Evolutionary conservation across 257 asterid species (phyloP).

Genomic region (Eucommia ulmoides): DNA sequence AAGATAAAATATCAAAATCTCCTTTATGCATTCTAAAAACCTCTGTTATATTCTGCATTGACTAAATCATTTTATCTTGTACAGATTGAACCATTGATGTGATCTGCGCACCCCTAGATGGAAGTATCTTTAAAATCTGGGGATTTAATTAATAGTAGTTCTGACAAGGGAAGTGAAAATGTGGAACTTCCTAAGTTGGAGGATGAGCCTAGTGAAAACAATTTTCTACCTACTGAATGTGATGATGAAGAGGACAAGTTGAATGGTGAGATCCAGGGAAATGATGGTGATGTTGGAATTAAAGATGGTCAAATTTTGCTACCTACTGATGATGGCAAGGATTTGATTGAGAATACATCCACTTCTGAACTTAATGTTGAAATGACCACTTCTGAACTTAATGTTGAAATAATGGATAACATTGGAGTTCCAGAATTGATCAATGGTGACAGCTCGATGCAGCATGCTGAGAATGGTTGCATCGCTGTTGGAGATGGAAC

Average conservation of each 20-base stretch:
- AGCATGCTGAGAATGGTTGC: constrained; percentile 27
- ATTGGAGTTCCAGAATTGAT: constrained; percentile 21
- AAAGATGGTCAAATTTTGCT: constrained; percentile 28
- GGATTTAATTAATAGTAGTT: constrained; percentile 30
- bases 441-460: constrained; percentile 11
- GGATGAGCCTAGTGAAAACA: constrained; percentile 17
- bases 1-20: no score
- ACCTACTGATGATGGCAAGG: constrained; percentile 25
- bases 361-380: no score
- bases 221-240: constrained; percentile 17
- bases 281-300: constrained; percentile 12
- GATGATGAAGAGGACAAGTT: constrained; percentile 22
- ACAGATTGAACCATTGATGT: no score
- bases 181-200: constrained; percentile 17
- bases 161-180: constrained; percentile 28
- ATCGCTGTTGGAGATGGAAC: constrained; percentile 27
- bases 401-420: constrained; percentile 27
- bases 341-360: constrained; percentile 16
- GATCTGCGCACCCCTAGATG: no score
- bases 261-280: constrained; percentile 20
- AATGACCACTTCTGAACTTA: constrained; percentile 8
- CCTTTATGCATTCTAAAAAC: no score
- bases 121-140: no score
- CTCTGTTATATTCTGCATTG: no score
- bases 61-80: no score